phyloP scores from a whole-genome alignment of 352 stramenopile species.

The Phytophthora kernoviae region DNA sequence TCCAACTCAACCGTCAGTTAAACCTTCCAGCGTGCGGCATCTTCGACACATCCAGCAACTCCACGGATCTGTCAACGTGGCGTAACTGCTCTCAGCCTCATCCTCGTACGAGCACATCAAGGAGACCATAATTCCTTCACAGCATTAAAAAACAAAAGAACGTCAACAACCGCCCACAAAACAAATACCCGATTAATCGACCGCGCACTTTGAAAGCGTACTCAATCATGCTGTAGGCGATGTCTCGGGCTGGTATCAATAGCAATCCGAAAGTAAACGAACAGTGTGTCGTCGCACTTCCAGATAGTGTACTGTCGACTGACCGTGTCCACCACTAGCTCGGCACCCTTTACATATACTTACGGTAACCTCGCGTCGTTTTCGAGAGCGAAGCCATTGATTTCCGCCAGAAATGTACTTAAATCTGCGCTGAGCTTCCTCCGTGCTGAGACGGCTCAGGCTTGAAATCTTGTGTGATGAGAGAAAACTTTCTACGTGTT shows the following conservation, averaged over 20 bases:
- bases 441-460: constrained; percentile 75
- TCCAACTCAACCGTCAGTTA: too few relatives aligned
- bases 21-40: too few relatives aligned
- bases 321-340: constrained; percentile 98
- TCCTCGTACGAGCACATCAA: too few relatives aligned
- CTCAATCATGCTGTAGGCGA: constrained; percentile 81
- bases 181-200: too few relatives aligned
- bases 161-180: too few relatives aligned
- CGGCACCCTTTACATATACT: constrained; percentile 94
- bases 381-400: constrained; percentile 84
- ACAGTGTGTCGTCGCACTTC: constrained; percentile 96
- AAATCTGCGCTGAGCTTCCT: constrained; percentile 84
- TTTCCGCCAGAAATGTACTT: constrained; percentile 81
- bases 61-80: too few relatives aligned
- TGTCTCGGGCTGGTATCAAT: constrained; percentile 63
- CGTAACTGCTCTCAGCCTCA: too few relatives aligned
- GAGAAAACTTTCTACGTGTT: constrained; percentile 77
- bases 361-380: constrained; percentile 90
- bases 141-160: too few relatives aligned
- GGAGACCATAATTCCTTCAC: too few relatives aligned
- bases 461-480: constrained; percentile 65
- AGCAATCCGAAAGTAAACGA: constrained; percentile 94
- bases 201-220: constrained; percentile 84
- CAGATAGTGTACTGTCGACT: constrained; percentile 95
- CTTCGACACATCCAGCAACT: too few relatives aligned